Conservation (phyloP, 768 basidiomycete genomes). For the Epithele typhae region DNA sequence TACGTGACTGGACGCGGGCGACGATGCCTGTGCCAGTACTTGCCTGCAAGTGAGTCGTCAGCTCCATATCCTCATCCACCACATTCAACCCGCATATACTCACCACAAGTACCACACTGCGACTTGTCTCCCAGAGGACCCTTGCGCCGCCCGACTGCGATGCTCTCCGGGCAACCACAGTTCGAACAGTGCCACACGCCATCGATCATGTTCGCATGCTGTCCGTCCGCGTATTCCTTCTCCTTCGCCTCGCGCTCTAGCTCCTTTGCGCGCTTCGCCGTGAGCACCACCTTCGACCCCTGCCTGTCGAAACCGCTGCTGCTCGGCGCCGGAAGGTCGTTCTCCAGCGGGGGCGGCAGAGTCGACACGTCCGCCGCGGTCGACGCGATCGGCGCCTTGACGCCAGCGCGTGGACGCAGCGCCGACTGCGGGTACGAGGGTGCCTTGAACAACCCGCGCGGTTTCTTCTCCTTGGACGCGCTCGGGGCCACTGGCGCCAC, state of each 20-base stretch:
- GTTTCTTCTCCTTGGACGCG: constrained; percentile 56
- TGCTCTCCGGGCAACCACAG: constrained; percentile 85
- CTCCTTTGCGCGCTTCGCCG: constrained; percentile 66
- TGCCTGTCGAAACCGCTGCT: constrained; percentile 41
- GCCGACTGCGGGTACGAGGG: constrained; percentile 53
- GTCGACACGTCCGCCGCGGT: constrained; percentile 63
- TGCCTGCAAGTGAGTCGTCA: constrained; percentile 55
- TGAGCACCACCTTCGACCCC: constrained; percentile 39
- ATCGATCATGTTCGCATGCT: constrained; percentile 76
- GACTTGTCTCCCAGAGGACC: constrained; percentile 88
- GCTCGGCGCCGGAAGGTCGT: constrained; percentile 46
- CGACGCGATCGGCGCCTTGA: constrained; percentile 56
- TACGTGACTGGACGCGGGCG: constrained; percentile 79
- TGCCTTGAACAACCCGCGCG: constrained; percentile 70
- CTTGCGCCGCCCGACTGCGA: constrained; percentile 82
- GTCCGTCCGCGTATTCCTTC: constrained; percentile 77
- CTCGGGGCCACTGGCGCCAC: constrained; percentile 17
- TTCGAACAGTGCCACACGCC: constrained; percentile 95
- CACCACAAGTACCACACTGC: constrained; percentile 91
- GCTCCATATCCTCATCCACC: too few species aligned
- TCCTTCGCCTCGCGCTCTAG: constrained; percentile 80
- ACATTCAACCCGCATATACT: too few species aligned
- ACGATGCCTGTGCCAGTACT: constrained; percentile 86
- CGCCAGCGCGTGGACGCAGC: constrained; percentile 55
- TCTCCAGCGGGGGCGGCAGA: constrained; percentile 57